Evolutionary conservation across 108 stramenopile genomes (phyloP).

Genomic region (Fistulifera solaris): DNA sequence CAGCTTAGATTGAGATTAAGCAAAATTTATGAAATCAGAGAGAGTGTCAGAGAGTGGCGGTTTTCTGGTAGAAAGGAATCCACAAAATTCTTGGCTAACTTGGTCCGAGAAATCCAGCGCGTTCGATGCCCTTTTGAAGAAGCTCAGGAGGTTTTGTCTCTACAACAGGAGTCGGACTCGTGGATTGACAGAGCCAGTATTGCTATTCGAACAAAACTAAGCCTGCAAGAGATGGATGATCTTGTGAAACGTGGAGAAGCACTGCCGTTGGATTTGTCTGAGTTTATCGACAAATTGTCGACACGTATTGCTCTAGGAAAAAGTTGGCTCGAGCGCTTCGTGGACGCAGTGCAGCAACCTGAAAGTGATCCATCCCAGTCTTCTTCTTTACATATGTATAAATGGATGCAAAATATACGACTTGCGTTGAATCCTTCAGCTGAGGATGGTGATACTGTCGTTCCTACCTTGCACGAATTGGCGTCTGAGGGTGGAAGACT

Average conservation of each 20-base stretch:
- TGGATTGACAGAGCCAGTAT: constrained; percentile 74
- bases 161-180: constrained; percentile 38
- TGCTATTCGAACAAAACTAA: constrained; percentile 66
- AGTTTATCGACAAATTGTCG: constrained; percentile 59
- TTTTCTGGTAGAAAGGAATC: constrained; percentile 21
- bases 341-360: constrained; percentile 26
- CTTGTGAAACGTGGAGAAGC: constrained; percentile 40
- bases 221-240: constrained; percentile 50
- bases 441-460: constrained; percentile 22
- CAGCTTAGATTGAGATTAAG: constrained; percentile 38
- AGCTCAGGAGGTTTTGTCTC: constrained; percentile 28
- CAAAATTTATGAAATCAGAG: constrained; percentile 40
- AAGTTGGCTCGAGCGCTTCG: constrained; percentile 49
- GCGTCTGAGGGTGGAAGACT: constrained; percentile 62
- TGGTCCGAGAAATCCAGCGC: constrained; percentile 59
- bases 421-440: constrained; percentile 18
- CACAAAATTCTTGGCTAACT: constrained; percentile 35
- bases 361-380: background rate
- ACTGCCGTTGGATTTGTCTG: constrained; percentile 56
- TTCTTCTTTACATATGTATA: constrained; percentile 23
- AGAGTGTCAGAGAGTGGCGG: constrained; percentile 44
- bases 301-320: constrained; percentile 35
- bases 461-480: constrained; percentile 34
- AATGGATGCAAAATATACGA: constrained; percentile 43
- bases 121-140: constrained; percentile 48